These are phyloP conservation scores for Begonia peltatifolia DNA, from an alignment of 306 rosid species.

Conservation along the genomic window DNA sequence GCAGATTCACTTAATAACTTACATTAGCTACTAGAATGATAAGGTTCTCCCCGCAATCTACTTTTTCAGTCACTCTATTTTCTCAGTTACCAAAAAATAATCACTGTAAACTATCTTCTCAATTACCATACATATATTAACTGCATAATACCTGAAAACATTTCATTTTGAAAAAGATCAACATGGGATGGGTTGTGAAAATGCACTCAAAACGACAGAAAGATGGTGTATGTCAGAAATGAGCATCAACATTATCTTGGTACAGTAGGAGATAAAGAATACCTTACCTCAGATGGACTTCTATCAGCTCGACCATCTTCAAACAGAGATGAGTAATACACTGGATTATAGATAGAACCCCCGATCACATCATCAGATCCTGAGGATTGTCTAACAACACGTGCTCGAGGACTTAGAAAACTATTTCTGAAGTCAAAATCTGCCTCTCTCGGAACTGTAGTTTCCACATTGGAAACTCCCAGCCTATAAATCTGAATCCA, in stretches of 20 bases:
- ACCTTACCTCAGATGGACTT: slow-evolving; percentile 35
- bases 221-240: not conserved
- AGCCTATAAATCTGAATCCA: slow-evolving; percentile 97
- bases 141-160: no score
- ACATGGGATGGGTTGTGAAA: no score
- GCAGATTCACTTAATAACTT: no score
- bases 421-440: slow-evolving; percentile 67
- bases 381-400: slow-evolving; percentile 47
- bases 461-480: slow-evolving; percentile 58
- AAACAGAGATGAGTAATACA: slow-evolving; percentile 67
- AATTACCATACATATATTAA: no score
- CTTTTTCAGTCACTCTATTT: no score
- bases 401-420: slow-evolving; percentile 72
- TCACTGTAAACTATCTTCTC: no score
- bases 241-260: no score
- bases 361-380: slow-evolving; percentile 73
- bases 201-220: not conserved
- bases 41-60: no score
- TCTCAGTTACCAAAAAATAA: no score
- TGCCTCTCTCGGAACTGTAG: slow-evolving; percentile 35
- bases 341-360: slow-evolving; percentile 83
- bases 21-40: no score
- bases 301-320: slow-evolving; percentile 62
- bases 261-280: slow-evolving; percentile 5
- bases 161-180: no score